Evolutionary conservation across 345 rosid genomes (phyloP).

Genomic region (Clarkia xantiana): DNA sequence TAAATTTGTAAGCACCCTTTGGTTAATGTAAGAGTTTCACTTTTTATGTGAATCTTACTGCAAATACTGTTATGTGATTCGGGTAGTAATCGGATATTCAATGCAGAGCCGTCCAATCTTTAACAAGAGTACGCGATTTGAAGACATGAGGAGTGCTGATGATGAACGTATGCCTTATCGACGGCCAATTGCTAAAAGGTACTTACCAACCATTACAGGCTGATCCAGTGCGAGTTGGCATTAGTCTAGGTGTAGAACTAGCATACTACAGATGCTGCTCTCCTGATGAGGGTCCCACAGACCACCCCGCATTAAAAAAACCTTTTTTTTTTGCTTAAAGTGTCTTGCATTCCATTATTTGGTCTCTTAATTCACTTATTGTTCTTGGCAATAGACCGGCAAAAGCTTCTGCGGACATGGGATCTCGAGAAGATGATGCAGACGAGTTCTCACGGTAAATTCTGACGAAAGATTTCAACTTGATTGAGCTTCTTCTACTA

Average conservation of each 20-base stretch:
- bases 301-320: too few species aligned
- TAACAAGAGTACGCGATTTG: constrained; percentile 96
- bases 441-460: constrained; percentile 56
- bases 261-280: too few species aligned
- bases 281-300: too few species aligned
- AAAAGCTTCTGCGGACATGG: constrained; percentile 52
- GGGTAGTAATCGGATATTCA: background rate
- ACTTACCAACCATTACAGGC: constrained; percentile 7
- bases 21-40: too few species aligned
- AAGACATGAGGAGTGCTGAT: constrained; percentile 71
- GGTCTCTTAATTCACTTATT: background rate
- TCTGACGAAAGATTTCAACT: constrained; percentile 2
- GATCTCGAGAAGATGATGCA: constrained; percentile 80
- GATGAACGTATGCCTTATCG: constrained; percentile 65
- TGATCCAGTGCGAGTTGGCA: too few species aligned
- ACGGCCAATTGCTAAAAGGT: constrained; percentile 76
- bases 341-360: constrained; percentile 1
- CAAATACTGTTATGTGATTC: background rate
- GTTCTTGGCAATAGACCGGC: constrained; percentile 34
- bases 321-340: background rate
- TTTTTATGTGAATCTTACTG: too few species aligned
- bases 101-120: constrained; percentile 94
- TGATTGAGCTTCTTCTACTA: constrained; percentile 1
- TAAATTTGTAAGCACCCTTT: too few species aligned
- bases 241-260: too few species aligned